Evolutionary conservation across 208 protist genomes (phyloP), one percentile per base, ranked within the genome.

Genomic region (Trypanosoma platydactyli): DNA sequence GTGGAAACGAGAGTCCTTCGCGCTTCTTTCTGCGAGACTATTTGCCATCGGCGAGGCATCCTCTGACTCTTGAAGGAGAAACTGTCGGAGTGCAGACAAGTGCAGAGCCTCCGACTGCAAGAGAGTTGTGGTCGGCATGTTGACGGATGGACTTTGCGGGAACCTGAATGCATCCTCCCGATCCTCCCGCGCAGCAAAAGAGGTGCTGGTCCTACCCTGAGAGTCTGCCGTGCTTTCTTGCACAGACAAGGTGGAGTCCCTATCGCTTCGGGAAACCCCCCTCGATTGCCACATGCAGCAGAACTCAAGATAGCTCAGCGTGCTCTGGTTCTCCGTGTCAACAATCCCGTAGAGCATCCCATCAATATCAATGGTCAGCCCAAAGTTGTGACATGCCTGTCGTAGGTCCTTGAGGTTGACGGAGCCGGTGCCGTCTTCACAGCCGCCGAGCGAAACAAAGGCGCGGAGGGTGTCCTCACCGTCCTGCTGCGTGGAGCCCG

Each of bases 361-460:
- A 61, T 86, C 83, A 29, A 92, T 80, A 73, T 94, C 89, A 60
- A 94, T 79, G 11, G 83, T 91, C n/a, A 94, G 78, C 33, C 76
- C 79, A 54, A 92, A 94, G 50, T 83, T 63, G 16, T 61, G 75
- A 22, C 88, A 77, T 35, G 73, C 80, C n/a, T 83, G 69, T n/a
- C 76, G 70, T 53, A 94, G 71, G 50, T 71, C 68, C 13, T 75
- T 64, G 7, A 82, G 49, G 29, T 46, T 16, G 49, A 94, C 81
- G 25, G 70, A 62, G 3, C 89, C 89, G 2, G 57, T 79, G 52
- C 86, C 79, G 61, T 92, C 86, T 55, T 89, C 89, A 33, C 71
- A 46, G 25, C 89, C 89, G 59, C 89, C 89, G n/a, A 94, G 83
- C 5, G 81, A 78, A 20, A 94, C 76, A 60, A 94, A 94, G 24